phyloP scores from a whole-genome alignment of 2,329 filamentous ascomycete species.

The Elsinoe fawcettii region DNA sequence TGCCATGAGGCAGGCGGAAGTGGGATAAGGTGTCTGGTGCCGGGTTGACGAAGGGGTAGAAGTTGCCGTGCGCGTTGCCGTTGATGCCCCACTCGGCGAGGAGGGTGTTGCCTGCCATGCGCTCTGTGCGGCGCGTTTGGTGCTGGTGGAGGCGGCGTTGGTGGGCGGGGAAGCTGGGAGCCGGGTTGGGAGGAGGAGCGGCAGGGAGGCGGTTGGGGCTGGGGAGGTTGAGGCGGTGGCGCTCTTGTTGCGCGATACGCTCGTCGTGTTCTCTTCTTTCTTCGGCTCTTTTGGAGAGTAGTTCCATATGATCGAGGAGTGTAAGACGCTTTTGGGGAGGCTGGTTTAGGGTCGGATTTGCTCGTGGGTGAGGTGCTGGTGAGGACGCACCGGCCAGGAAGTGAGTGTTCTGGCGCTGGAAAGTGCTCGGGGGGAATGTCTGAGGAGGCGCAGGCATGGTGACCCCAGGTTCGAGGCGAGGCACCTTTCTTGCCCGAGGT shows the following conservation, averaged over 20 bases:
- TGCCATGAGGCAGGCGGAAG: neutral
- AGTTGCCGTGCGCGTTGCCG: neutral
- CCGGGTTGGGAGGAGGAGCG: neutral
- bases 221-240: no score
- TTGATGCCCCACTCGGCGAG: neutral
- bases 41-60: neutral
- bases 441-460: neutral
- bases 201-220: neutral
- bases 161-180: neutral
- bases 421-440: neutral
- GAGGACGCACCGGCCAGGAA: neutral
- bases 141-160: neutral
- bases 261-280: neutral
- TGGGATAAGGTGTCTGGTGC: neutral
- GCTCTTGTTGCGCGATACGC: no score
- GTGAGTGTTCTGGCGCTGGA: neutral
- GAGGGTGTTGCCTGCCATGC: neutral
- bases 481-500: neutral
- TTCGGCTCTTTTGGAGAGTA: no score
- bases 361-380: neutral
- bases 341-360: neutral
- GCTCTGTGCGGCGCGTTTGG: neutral
- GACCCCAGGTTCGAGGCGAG: neutral
- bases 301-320: no score
- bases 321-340: neutral